These are phyloP conservation scores for Solanum sejunctum DNA, from an alignment of 257 asterid species.

Conservation along the genomic window DNA sequence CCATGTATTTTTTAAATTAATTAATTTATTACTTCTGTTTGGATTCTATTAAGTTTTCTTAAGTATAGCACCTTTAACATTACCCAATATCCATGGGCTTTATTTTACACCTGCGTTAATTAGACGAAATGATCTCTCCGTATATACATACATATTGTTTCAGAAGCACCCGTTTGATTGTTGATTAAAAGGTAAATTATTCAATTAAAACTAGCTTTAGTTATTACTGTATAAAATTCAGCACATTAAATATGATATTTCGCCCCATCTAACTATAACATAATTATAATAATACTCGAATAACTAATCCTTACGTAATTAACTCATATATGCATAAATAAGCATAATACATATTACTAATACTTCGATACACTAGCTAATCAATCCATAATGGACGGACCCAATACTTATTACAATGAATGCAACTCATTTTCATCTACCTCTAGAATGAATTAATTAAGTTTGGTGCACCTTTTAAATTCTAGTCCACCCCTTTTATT, in stretches of 20 bases:
- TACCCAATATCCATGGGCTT: neutral
- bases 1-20: neutral
- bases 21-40: neutral
- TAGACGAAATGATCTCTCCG: too few relatives aligned
- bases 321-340: too few relatives aligned
- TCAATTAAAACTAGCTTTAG: too few relatives aligned
- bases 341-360: too few relatives aligned
- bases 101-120: neutral
- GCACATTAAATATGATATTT: too few relatives aligned
- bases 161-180: too few relatives aligned
- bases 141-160: neutral
- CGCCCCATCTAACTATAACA: too few relatives aligned
- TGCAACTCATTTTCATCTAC: neutral
- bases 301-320: too few relatives aligned
- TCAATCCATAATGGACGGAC: too few relatives aligned
- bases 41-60: neutral
- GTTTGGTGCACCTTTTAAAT: neutral
- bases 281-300: too few relatives aligned
- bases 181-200: neutral
- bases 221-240: too few relatives aligned
- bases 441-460: neutral
- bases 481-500: neutral
- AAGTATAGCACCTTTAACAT: neutral
- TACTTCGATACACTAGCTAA: too few relatives aligned
- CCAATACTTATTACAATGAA: neutral